Evolutionary conservation across 78 protist species (phyloP), one percentile per base, ranked within the genome.

Genomic region (Cyanophora paradoxa): DNA sequence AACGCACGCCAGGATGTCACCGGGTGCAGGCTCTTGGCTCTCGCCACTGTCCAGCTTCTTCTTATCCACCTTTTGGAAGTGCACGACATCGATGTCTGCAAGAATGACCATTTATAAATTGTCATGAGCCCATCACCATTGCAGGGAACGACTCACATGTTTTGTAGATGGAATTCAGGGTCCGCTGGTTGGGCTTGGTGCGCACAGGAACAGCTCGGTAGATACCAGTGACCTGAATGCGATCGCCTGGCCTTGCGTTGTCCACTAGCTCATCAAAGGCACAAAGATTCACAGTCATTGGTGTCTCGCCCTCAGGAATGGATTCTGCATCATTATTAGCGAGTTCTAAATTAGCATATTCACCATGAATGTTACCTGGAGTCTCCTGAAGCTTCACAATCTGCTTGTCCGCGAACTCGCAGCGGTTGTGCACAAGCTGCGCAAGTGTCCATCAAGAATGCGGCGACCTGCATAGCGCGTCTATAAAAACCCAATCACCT

Each of bases 271-370:
- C 88, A 31, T 76, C 89, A 68, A 72, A 92, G 2, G 82, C 72
- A 22, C 78, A 50, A 16, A 97, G 31, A 0, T 85, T 75, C 6
- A 95, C 94, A 0, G 97, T 88, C 34, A 76, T 85, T 19, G 99
- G 98, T 8, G 97, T 97, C 64, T 92, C 97, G 41, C 98, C 98
- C 56, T 93, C 95, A 1, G 93, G 91, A 22, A 91, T 79, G 70
- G 30, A 26, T 10, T 83, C 80, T 0, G 67, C 46, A 36, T 8
- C 5, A 11, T 54, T 41, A 8, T 48, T 17, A 30, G 30, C 10
- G 54, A 8, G 30, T 11, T 3, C 31, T 22, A n/a, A n/a, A 62
- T 8, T 16, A 3, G 40, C 42, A 62, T 3, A 40, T 1, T 20
- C 3, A 8, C 26, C 13, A 62, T 20, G 67, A n/a, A n/a, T n/a